phyloP scores from a whole-genome alignment of 2,329 filamentous ascomycete species.

The Aureobasidium sp. region DNA sequence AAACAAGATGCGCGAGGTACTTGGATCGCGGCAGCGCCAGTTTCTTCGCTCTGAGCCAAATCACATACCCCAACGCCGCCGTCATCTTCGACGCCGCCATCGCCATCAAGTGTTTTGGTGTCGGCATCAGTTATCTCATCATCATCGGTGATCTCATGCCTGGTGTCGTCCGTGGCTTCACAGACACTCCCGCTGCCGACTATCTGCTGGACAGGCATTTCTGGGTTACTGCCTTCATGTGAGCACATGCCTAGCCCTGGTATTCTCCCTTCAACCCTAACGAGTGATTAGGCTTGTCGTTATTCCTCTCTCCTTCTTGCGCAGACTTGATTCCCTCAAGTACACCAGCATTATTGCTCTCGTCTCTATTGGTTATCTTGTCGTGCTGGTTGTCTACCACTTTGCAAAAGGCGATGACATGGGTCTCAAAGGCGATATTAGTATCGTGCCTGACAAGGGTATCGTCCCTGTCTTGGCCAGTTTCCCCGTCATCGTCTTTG shows the following conservation, averaged over 20 bases:
- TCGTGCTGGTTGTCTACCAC: slow-evolving; percentile 87
- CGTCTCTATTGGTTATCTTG: slow-evolving; percentile 87
- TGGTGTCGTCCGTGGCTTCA: slow-evolving; percentile 77
- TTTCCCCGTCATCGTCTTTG: slow-evolving; percentile 92
- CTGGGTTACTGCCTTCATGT: slow-evolving; percentile 98
- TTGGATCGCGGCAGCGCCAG: slow-evolving; percentile 80
- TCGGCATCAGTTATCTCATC: slow-evolving; percentile 94
- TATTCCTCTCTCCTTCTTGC: slow-evolving; percentile 87
- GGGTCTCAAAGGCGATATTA: slow-evolving; percentile 63
- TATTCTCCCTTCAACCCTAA: slow-evolving; percentile 14
- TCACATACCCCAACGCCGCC: slow-evolving; percentile 93
- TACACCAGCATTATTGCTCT: slow-evolving; percentile 91
- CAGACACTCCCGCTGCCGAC: slow-evolving; percentile 47
- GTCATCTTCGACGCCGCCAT: slow-evolving; percentile 95
- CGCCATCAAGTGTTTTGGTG: slow-evolving; percentile 95
- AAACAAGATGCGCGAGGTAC: slow-evolving; percentile 86
- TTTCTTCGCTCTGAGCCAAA: slow-evolving; percentile 93
- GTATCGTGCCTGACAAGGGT: slow-evolving; percentile 69
- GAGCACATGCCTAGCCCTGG: slow-evolving; percentile 22
- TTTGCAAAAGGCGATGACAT: slow-evolving; percentile 71
- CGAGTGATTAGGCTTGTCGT: slow-evolving; percentile 59
- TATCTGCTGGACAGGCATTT: slow-evolving; percentile 88
- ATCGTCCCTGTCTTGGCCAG: slow-evolving; percentile 71
- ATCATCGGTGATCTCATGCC: slow-evolving; percentile 99
- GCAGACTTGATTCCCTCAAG: slow-evolving; percentile 87